Evolutionary conservation across 768 basidiomycete genomes (phyloP).

Genomic region (Zangia roseola): DNA sequence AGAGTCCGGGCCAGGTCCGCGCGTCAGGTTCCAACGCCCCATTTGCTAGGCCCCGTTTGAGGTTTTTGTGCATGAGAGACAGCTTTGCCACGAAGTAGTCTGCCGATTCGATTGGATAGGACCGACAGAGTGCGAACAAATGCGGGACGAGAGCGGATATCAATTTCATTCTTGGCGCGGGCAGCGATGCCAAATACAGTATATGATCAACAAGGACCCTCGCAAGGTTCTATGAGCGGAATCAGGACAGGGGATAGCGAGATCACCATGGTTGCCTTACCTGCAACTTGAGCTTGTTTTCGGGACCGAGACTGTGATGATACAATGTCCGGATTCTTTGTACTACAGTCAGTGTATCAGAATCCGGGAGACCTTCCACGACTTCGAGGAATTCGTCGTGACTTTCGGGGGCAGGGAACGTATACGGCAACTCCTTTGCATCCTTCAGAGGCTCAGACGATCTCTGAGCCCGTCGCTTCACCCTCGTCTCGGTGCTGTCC

Average conservation of each 20-base stretch:
- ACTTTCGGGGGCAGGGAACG: conserved; percentile 82
- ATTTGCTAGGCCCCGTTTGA: conserved; percentile 74
- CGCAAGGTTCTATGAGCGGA: conserved; percentile 55
- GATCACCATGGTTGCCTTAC: conserved; percentile 40
- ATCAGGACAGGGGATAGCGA: neutral
- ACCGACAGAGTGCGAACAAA: conserved; percentile 69
- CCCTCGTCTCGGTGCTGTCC: conserved; percentile 41
- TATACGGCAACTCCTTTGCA: conserved; percentile 80
- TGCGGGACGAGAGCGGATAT: conserved; percentile 74
- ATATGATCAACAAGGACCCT: conserved; percentile 86
- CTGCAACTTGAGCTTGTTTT: conserved; percentile 92
- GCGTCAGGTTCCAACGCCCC: conserved; percentile 60
- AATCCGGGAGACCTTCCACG: conserved; percentile 64
- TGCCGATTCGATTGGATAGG: conserved; percentile 81
- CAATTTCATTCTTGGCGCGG: conserved; percentile 56
- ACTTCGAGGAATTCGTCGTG: conserved; percentile 92
- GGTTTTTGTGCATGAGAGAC: conserved; percentile 89
- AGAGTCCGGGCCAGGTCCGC: conserved; percentile 84
- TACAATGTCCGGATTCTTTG: conserved; percentile 89
- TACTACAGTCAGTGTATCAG: conserved; percentile 75
- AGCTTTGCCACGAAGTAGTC: conserved; percentile 81
- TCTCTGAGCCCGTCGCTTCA: conserved; percentile 33
- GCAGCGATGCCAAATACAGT: conserved; percentile 67
- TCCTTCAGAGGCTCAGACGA: conserved; percentile 30
- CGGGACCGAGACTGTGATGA: conserved; percentile 88